A percentile compares a stretch with the other conserved stretches of the same genome.
phyloP scores from a whole-genome alignment of 768 basidiomycete genomes.

The Tylopilus cervinicoccineus region DNA sequence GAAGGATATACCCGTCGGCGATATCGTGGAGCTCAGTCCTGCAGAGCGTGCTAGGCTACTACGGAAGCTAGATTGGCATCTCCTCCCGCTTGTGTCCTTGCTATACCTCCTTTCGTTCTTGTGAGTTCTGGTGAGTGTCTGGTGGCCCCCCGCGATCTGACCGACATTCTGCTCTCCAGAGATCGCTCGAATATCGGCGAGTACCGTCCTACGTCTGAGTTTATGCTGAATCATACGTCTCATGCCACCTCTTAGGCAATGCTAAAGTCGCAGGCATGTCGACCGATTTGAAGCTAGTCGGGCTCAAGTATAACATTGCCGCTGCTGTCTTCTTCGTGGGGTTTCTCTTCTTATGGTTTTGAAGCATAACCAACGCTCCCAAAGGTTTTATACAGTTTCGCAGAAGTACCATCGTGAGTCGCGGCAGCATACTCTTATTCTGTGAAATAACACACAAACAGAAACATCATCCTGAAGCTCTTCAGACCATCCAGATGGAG shows the following conservation, averaged over 20 bases:
- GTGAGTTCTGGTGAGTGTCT: conserved; percentile 26
- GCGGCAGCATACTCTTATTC: neutral
- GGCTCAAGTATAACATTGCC: conserved; percentile 34
- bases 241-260: conserved; percentile 29
- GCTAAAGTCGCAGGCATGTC: conserved; percentile 45
- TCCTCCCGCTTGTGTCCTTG: conserved; percentile 42
- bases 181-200: conserved; percentile 45
- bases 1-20: conserved; percentile 1
- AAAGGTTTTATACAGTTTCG: conserved; percentile 36
- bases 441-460: conserved; percentile 10
- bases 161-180: conserved; percentile 13
- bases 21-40: conserved; percentile 8
- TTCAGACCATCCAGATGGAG: conserved; percentile 35
- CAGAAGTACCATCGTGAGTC: conserved; percentile 37
- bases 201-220: conserved; percentile 4
- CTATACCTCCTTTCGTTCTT: conserved; percentile 46
- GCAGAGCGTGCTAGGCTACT: conserved; percentile 28
- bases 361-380: neutral
- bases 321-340: conserved; percentile 38
- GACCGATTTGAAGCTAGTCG: conserved; percentile 32
- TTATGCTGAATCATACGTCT: neutral
- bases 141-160: neutral
- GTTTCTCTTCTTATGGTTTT: neutral
- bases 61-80: conserved; percentile 42
- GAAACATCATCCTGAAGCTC: conserved; percentile 37